Percentiles rank a stretch among this genome's conserved stretches.
phyloP scores from a whole-genome alignment of 352 stramenopile genomes.

The Pseudoperonospora humuli region DNA sequence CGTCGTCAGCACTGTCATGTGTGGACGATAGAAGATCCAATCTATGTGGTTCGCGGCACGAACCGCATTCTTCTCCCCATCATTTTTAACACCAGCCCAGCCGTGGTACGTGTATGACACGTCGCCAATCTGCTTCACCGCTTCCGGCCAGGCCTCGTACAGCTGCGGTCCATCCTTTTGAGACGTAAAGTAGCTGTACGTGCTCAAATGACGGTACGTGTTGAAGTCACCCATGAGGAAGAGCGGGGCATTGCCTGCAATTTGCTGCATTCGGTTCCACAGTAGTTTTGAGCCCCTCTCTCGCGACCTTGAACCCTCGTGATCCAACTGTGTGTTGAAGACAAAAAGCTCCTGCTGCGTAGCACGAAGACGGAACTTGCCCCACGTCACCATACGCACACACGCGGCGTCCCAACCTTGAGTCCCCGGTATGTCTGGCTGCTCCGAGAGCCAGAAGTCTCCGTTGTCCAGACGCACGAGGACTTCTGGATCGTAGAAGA shows the following conservation, averaged over 20 bases:
- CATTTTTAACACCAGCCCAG: constrained; percentile 79
- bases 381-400: constrained; percentile 66
- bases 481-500: constrained; percentile 63
- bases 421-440: constrained; percentile 43
- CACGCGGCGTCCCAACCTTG: constrained; percentile 60
- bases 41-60: constrained; percentile 81
- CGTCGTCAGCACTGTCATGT: constrained; percentile 66
- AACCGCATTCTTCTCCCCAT: constrained; percentile 58
- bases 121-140: constrained; percentile 53
- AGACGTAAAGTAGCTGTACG: constrained; percentile 77
- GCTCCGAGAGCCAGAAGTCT: constrained; percentile 76
- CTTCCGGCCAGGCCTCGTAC: constrained; percentile 64
- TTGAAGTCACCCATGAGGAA: constrained; percentile 85
- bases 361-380: constrained; percentile 51
- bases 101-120: constrained; percentile 85
- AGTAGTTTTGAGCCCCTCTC: constrained; percentile 47
- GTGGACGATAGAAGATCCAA: constrained; percentile 82
- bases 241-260: constrained; percentile 47
- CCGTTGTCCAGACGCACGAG: constrained; percentile 48
- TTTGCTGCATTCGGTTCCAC: constrained; percentile 54
- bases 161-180: constrained; percentile 50
- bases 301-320: constrained; percentile 47
- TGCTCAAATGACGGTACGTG: constrained; percentile 72
- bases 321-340: constrained; percentile 75
- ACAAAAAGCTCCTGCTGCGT: constrained; percentile 66